Base-by-base conservation (phyloP, 768 basidiomycete species). In the Omphalotus guepiniiformis region DNA sequence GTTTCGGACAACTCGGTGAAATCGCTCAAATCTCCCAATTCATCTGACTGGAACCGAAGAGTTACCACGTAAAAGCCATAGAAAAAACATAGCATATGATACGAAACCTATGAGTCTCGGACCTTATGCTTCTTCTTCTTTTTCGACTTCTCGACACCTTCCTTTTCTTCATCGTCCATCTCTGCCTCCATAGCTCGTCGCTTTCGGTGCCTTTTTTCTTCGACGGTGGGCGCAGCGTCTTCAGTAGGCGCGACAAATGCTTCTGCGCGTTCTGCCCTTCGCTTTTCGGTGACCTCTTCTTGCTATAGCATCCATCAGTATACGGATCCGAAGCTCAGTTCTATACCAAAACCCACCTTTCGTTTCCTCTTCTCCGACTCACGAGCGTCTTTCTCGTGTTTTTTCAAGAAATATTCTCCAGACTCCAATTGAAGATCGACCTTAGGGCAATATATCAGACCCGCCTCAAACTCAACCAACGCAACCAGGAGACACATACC, bases 391-490 rank as follows among this genome's bases (percentile, higher is more conserved):
- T 88, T 95, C 63, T 98, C 90, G 50, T 80, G 75, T 15, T 87
- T 70, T 63, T 95, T 96, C 70, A 99, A 85, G 75, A 98, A 99
- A 63, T 98, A 98, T 60, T 98, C 96, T 69, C 96, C 96, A 2
- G 88, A 88, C 61, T 96, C 95, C 54, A 98, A 75, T 74, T 97
- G 88, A 37, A 96, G 63, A 66, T 99, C 96, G 59, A 98, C 73
- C 85, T 92, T 34, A 8, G 39, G 2, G 37, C 9, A 15, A 16
- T 43, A 39, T 2, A 50, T 26, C 26, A 43, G 9, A 42, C 18
- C 11, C 22, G 26, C 29, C 13, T 38, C 26, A 22, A 15, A 28
- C n/a, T 32, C 42, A 11, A 13, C 39, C 19, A 23, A 32, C 15
- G 18, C 22, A 39, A 51, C 30, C 47, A 22, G 2, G 3, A 21